These are phyloP conservation scores for Cladosporium sp. DNA, from an alignment of 2,329 filamentous ascomycete genomes.

Conservation along the genomic window DNA sequence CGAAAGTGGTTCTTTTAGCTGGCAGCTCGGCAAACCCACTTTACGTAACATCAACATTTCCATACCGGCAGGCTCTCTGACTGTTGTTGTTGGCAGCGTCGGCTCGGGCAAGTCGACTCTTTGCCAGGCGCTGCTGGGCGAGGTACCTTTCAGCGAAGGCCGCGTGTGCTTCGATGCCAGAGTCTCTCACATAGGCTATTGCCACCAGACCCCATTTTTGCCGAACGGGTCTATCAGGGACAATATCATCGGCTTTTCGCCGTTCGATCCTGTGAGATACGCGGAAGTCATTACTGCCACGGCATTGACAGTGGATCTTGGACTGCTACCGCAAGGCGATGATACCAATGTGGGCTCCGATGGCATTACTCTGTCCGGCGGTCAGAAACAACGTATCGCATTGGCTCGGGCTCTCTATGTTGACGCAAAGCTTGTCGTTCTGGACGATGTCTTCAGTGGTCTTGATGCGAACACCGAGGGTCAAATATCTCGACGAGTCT, in stretches of 20 bases:
- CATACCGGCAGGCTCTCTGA: neutral
- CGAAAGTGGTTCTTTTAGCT: neutral
- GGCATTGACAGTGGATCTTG: neutral
- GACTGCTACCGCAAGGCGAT: neutral
- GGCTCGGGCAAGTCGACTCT: neutral
- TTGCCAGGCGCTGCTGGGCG: neutral
- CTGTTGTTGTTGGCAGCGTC: neutral
- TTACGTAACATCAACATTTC: neutral
- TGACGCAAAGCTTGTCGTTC: conserved; percentile 47
- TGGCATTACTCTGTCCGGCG: conserved; percentile 37
- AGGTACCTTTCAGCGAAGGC: neutral
- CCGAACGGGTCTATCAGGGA: conserved; percentile 37
- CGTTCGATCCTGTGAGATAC: conserved; percentile 48
- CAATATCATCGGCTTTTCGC: conserved; percentile 38
- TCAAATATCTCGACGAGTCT: neutral
- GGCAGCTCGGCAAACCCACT: neutral
- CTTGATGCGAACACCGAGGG: conserved; percentile 47
- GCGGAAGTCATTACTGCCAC: neutral
- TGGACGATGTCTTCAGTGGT: conserved; percentile 54
- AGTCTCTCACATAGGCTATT: neutral
- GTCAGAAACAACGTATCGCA: conserved; percentile 45
- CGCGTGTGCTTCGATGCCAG: neutral
- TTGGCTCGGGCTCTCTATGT: conserved; percentile 50
- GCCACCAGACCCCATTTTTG: neutral
- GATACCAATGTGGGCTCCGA: neutral